Percentiles rank a stretch among this genome's conserved stretches.
Evolutionary conservation across 805 yeast species (phyloP).

Genomic region (Candida pseudofarinosa): DNA sequence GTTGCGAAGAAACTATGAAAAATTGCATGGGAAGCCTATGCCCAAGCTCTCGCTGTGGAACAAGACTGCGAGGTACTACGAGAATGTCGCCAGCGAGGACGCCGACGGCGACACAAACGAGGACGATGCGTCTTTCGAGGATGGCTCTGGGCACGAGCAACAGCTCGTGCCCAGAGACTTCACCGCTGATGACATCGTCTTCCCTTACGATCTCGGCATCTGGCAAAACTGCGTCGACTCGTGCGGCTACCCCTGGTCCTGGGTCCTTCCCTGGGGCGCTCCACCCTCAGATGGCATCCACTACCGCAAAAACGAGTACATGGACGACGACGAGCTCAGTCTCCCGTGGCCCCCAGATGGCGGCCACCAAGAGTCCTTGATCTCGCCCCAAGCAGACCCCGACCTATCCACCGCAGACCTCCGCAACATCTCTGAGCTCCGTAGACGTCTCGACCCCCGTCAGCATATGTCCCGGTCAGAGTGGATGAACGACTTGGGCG

Average conservation of each 20-base stretch:
- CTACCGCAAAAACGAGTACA: slow-evolving; percentile 52
- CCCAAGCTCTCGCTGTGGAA: slow-evolving; percentile 50
- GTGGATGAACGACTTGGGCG: slow-evolving; percentile 85
- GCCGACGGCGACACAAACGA: no score
- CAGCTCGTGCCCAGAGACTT: slow-evolving; percentile 33
- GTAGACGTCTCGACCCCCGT: slow-evolving; percentile 35
- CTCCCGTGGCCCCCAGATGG: slow-evolving; percentile 96
- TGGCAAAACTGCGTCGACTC: slow-evolving; percentile 48
- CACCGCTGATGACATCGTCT: slow-evolving; percentile 62
- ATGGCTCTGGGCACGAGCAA: neutral
- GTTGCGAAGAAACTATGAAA: slow-evolving; percentile 41
- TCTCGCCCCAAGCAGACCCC: slow-evolving; percentile 12
- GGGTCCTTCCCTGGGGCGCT: slow-evolving; percentile 70
- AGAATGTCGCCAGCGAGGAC: slow-evolving; percentile 6
- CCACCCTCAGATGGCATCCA: slow-evolving; percentile 59
- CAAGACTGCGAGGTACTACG: slow-evolving; percentile 14
- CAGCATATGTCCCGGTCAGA: slow-evolving; percentile 35
- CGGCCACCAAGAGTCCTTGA: slow-evolving; percentile 37
- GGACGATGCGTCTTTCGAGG: neutral
- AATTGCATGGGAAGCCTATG: slow-evolving; percentile 36
- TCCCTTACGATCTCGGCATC: slow-evolving; percentile 79
- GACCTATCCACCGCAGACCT: slow-evolving; percentile 12
- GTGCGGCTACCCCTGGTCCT: slow-evolving; percentile 60
- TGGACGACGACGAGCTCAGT: slow-evolving; percentile 54
- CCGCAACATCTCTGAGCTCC: slow-evolving; percentile 20